These are phyloP conservation scores for Grosmannia clavigera DNA, from an alignment of 2,329 filamentous ascomycete species.

Conservation along the genomic window DNA sequence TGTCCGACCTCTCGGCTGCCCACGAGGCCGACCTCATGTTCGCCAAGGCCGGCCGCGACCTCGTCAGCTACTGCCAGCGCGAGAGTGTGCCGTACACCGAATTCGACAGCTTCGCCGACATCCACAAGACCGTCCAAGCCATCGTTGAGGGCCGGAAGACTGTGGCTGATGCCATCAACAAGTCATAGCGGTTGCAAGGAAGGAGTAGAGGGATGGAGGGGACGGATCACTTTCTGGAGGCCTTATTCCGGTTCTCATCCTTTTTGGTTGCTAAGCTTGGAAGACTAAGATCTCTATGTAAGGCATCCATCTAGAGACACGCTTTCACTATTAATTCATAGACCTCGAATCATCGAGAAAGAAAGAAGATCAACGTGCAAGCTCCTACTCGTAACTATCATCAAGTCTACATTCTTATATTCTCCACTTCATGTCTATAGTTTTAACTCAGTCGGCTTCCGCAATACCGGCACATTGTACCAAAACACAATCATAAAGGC, in stretches of 20 bases:
- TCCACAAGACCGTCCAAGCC: conserved; percentile 10
- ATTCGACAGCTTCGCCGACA: conserved; percentile 40
- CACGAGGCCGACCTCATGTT: conserved; percentile 89
- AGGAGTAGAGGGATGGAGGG: not conserved
- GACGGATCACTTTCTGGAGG: not conserved
- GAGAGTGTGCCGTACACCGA: conserved; percentile 43
- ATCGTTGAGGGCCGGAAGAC: conserved; percentile 13
- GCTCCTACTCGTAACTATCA: no score
- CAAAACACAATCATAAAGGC: conserved; percentile 53
- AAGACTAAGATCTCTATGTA: not conserved
- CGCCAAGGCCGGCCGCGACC: conserved; percentile 67
- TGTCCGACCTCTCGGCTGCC: conserved; percentile 84
- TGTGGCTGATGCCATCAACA: conserved; percentile 7
- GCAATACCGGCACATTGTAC: conserved; percentile 42
- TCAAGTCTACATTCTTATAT: no score
- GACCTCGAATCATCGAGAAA: not conserved
- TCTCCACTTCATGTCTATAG: no score
- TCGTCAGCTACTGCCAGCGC: conserved; percentile 13
- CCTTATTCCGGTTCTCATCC: not conserved
- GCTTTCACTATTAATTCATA: not conserved
- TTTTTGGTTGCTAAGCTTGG: not conserved
- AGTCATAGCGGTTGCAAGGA: not conserved
- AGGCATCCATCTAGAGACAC: not conserved
- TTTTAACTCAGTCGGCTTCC: conserved; percentile 46
- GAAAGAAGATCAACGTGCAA: no score